phyloP scores from a whole-genome alignment of 768 basidiomycete genomes.

The Sistotremastrum niveocremeum region DNA sequence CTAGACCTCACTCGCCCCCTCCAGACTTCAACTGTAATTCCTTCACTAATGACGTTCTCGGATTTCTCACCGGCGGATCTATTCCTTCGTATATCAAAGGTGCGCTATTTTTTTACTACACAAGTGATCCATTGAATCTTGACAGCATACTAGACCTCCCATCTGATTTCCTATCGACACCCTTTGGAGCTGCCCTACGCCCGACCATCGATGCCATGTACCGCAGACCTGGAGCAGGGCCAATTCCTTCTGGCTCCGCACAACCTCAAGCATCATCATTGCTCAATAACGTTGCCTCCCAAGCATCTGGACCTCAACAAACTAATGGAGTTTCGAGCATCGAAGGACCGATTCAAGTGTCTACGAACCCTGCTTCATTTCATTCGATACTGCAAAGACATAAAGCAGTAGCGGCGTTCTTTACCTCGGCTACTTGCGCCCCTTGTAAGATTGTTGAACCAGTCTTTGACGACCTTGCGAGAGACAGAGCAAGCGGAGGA shows the following conservation, averaged over 20 bases:
- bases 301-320: slow-evolving; percentile 16
- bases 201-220: slow-evolving; percentile 92
- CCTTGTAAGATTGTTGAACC: slow-evolving; percentile 81
- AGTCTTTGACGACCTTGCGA: slow-evolving; percentile 64
- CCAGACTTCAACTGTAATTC: slow-evolving; percentile 91
- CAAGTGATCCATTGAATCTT: not conserved
- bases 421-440: slow-evolving; percentile 62
- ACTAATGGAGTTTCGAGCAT: slow-evolving; percentile 35
- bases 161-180: slow-evolving; percentile 77
- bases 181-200: slow-evolving; percentile 72
- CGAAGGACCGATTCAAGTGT: slow-evolving; percentile 50
- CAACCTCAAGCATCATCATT: slow-evolving; percentile 34
- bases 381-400: slow-evolving; percentile 49
- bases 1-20: not conserved
- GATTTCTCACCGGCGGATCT: slow-evolving; percentile 71
- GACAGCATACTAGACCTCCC: slow-evolving; percentile 41
- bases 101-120: slow-evolving; percentile 16
- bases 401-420: slow-evolving; percentile 65
- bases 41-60: slow-evolving; percentile 80
- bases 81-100: slow-evolving; percentile 79
- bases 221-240: slow-evolving; percentile 37
- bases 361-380: slow-evolving; percentile 66
- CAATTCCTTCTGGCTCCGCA: slow-evolving; percentile 18
- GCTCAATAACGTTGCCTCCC: slow-evolving; percentile 15
- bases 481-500: slow-evolving; percentile 37